Base-by-base conservation (phyloP, 345 rosid species). In the Durio zibethinus region DNA sequence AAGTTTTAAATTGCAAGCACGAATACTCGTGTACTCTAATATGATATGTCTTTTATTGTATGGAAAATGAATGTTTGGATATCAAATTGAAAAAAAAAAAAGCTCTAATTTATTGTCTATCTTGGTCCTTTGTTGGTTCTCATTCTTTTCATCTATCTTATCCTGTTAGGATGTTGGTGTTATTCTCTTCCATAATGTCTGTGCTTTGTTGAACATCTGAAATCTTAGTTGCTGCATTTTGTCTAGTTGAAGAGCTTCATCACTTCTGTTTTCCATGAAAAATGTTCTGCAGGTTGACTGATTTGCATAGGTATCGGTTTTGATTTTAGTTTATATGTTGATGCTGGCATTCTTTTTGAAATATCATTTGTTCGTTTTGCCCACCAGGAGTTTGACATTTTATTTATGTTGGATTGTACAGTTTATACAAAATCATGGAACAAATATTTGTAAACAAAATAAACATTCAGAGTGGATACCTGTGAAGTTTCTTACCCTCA, bases 401-500 rank as follows among this genome's bases (percentile, higher is more conserved):
- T 70, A 8, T 48, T 70, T 47, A 2, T 33, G 43, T 62, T 79
- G 77, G 35, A 56, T 71, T 78, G 60, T 80, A 85, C 95, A 94
- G n/a, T n/a, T n/a, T n/a, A n/a, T n/a, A n/a, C n/a, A n/a, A n/a
- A n/a, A 84, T 78, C 79, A 74, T 73, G 84, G 94, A 10, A 38
- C 73, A 74, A 76, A 65, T 75, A 74, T 87, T 82, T 84, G 83
- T 81, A 86, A 86, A 73, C 86, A 87, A 82, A 83, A 78, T 78
- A 86, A 79, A 76, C 82, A 62, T 80, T 70, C 75, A 50, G 78
- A 81, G 74, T 86, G 88, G 80, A 64, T 81, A 65, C 86, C 90
- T 77, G 84, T 82, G 73, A 94, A 93, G 85, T 91, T 89, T 75
- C 86, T 90, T 57, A 82, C 88, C 88, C n/a, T 93, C 67, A 64